Evolutionary conservation across 2,329 filamentous ascomycete genomes (phyloP), one percentile per base, ranked within the genome.

Genomic region (Calonectria pseudoreteaudii): DNA sequence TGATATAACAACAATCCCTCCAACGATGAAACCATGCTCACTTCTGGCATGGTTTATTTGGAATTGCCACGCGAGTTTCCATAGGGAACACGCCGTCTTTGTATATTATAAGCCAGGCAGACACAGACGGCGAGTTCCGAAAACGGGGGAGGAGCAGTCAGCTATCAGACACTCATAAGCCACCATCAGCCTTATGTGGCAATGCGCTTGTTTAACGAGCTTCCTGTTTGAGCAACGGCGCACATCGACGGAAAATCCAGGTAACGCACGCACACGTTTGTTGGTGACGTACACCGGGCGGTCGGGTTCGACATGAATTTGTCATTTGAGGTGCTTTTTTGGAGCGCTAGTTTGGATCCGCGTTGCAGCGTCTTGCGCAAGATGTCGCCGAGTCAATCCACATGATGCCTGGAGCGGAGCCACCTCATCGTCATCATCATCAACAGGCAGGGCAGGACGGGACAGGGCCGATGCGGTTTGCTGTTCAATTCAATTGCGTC

Each of bases 151-250:
- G n/a, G n/a, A n/a, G 23, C 26, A 26, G 23, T 23, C 56, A 41
- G 34, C 23, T 23, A 62, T 26, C 14, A 36, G 56, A 38, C 34
- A 28, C 5, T 62, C 14, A 62, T 62, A 41, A 62, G 56, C 56
- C 56, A 41, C 56, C 36, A 62, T 41, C 56, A 41, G 56, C 56
- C 56, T n/a, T 62, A 26, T 62, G 56, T 30, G 56, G 56, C 56
- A 41, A 28, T 14, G 56, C 56, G 23, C 56, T 62, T 62, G 8
- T 8, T 41, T 62, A 41, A 41, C 56, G 36, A 62, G 56, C 56
- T 62, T 62, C 56, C 56, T 62, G 56, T 62, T 62, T 62, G 34
- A 62, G 56, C 23, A 7, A 62, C 9, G 8, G 36, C 56, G 38
- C 23, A 34, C 30, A 34, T 23, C 4, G 7, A n/a, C 30, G 6